These are phyloP conservation scores for Aspergillus terreus DNA, from an alignment of 2,329 filamentous ascomycete genomes.

Conservation along the genomic window DNA sequence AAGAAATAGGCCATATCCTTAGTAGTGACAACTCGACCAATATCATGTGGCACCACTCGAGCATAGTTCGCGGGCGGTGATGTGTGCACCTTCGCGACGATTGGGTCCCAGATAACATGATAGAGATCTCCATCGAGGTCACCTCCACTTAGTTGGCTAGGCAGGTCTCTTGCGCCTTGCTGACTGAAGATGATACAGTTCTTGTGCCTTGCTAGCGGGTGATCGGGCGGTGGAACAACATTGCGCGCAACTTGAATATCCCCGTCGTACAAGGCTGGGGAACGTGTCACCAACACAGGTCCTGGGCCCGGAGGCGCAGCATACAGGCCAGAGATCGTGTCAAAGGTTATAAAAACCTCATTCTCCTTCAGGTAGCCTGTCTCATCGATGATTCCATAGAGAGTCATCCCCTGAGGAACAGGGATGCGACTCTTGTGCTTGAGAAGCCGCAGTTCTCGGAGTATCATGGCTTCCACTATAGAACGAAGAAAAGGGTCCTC, in stretches of 20 bases:
- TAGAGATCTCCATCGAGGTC: conserved; percentile 83
- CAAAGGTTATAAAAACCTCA: conserved; percentile 41
- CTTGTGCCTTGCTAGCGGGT: conserved; percentile 58
- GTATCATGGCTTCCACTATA: conserved; percentile 64
- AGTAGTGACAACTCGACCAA: conserved; percentile 57
- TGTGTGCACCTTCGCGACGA: conserved; percentile 24
- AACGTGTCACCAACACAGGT: conserved; percentile 65
- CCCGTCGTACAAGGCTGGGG: conserved; percentile 75
- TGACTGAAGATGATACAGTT: conserved; percentile 81
- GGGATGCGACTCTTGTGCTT: conserved; percentile 78
- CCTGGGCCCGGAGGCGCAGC: conserved; percentile 14
- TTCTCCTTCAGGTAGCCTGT: conserved; percentile 63
- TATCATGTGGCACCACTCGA: conserved; percentile 51
- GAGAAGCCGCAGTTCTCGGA: conserved; percentile 68
- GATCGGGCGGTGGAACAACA: conserved; percentile 54
- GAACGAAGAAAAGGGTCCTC: conserved; percentile 67
- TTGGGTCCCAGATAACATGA: conserved; percentile 69
- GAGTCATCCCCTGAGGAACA: conserved; percentile 65
- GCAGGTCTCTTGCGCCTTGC: conserved; percentile 67
- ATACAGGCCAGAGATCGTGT: conserved; percentile 7
- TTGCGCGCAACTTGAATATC: conserved; percentile 68
- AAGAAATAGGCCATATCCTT: conserved; percentile 78
- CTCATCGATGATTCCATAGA: conserved; percentile 84
- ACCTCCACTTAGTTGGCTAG: conserved; percentile 74
- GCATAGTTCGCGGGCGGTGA: conserved; percentile 69